A percentile compares a stretch with the other conserved stretches of the same genome.
phyloP scores from a whole-genome alignment of 148 eudicot genomes.

The Spergularia marina region DNA sequence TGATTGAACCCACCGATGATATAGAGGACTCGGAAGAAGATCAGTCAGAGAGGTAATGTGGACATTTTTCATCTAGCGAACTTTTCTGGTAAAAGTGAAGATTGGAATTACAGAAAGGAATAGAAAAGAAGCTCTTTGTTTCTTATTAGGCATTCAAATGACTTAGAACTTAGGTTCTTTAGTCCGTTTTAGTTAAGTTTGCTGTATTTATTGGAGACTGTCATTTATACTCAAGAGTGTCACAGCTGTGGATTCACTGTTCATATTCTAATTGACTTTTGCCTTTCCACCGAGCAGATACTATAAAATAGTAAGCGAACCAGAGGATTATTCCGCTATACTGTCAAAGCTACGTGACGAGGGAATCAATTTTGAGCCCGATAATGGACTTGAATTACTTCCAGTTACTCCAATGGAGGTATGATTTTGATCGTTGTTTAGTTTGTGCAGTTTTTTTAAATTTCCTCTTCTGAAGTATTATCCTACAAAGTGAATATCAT shows the following conservation, averaged over 20 bases:
- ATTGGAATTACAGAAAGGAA: too few species aligned
- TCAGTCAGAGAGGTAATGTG: constrained; percentile 54
- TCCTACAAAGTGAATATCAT: background rate
- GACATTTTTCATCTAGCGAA: background rate
- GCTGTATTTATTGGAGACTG: background rate
- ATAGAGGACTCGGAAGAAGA: constrained; percentile 75
- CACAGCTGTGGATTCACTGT: background rate
- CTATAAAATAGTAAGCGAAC: constrained; percentile 73
- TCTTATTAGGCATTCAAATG: background rate
- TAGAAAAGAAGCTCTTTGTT: background rate
- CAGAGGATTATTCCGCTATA: constrained; percentile 63
- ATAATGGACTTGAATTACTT: constrained; percentile 78
- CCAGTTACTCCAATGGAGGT: constrained; percentile 76
- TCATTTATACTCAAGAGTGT: constrained; percentile 1
- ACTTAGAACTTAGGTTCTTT: background rate
- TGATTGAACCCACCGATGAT: constrained; percentile 67
- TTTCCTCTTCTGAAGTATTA: background rate
- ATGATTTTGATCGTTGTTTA: constrained; percentile 16
- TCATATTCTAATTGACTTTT: constrained; percentile 9
- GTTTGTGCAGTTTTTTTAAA: background rate
- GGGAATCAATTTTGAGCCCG: constrained; percentile 79
- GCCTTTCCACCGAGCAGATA: constrained; percentile 39
- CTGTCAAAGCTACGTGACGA: constrained; percentile 74
- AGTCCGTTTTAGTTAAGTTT: background rate
- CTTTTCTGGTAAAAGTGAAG: too few species aligned